Base-by-base conservation (phyloP, 1,284 basidiomycete genomes). In the Austroboletus niveus region DNA sequence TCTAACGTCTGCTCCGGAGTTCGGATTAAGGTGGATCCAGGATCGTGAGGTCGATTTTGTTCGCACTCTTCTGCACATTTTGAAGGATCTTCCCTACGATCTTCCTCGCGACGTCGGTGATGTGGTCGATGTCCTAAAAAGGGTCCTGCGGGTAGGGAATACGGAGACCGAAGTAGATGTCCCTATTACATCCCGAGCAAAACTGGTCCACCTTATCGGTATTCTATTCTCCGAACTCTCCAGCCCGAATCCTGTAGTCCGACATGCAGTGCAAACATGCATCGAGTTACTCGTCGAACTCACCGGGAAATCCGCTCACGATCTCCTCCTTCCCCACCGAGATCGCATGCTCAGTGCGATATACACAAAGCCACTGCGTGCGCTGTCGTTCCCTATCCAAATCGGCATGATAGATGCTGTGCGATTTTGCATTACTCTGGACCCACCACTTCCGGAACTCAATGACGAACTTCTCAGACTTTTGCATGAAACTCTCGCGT, bases 321-420 rank as follows among this genome's bases (percentile, higher is more conserved):
- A 94, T 36, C 75, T 99, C 22, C 77, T 99, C 44, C 73, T 84
- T 60, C 89, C 92, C 2, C 92, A 95, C 60, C 88, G 93, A 45
- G 90, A 94, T 53, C 87, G 94, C 14, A 85, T 98, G 66, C 77
- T 98, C 45, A 82, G 84, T 17, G 87, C 89, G 1, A 96, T 99
- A 62, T 99, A 93, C 73, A 92, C 90, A 27, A 99, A 99, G 68
- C 97, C 97, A 17, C 79, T 99, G n/a, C 82, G 97, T 50, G 97
- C 97, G 0, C 79, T 99, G 17, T 94, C 95, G 2, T 96, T 98
- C 66, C 82, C 90, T 14, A 93, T 96, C 69, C 97, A 99, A 70
- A 98, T 99, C 52, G 97, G 95, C 31, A 94, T 98, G 80, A 95
- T 99, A 52, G 97, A 99, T 65, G 94, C 94, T 11, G 86, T 99